Percentiles rank a stretch among this genome's conserved stretches.
Conservation (phyloP, 164 flowering plant genomes). For the Protea cynaroides region DNA sequence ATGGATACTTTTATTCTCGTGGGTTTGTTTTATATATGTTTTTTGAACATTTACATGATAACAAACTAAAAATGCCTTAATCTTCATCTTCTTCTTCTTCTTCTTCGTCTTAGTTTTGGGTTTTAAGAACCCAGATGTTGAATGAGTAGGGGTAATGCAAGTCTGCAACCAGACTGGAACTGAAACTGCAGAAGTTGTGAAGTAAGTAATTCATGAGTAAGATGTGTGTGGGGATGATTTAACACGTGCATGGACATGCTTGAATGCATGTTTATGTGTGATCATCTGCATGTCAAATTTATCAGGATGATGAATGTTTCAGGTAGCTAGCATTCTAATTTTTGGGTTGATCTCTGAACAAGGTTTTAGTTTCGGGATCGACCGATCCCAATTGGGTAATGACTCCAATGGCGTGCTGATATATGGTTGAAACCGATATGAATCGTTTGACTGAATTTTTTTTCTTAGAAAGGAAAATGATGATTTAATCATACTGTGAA, state of each 20-base stretch:
- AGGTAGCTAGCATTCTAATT: too few relatives aligned
- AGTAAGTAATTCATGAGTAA: not conserved
- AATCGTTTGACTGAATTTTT: too few relatives aligned
- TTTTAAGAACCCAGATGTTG: too few relatives aligned
- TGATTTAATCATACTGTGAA: too few relatives aligned
- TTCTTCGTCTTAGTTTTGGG: not conserved
- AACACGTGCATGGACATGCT: not conserved
- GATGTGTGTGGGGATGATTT: not conserved
- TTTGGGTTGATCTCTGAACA: too few relatives aligned
- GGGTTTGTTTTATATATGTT: not conserved
- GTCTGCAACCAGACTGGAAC: not conserved
- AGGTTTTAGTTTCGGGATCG: too few relatives aligned
- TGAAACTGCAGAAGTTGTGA: not conserved
- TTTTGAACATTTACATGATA: not conserved
- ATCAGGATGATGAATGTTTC: too few relatives aligned
- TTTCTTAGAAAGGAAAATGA: too few relatives aligned
- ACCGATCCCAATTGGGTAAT: too few relatives aligned
- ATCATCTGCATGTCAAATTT: not conserved
- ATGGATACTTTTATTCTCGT: not conserved
- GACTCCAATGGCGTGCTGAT: too few relatives aligned
- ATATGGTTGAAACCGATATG: too few relatives aligned
- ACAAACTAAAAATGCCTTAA: not conserved
- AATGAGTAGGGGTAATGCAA: not conserved
- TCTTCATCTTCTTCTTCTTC: not conserved
- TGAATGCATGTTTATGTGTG: not conserved